phyloP scores from a whole-genome alignment of 768 basidiomycete species.

The Sistotremastrum niveocremeum region DNA sequence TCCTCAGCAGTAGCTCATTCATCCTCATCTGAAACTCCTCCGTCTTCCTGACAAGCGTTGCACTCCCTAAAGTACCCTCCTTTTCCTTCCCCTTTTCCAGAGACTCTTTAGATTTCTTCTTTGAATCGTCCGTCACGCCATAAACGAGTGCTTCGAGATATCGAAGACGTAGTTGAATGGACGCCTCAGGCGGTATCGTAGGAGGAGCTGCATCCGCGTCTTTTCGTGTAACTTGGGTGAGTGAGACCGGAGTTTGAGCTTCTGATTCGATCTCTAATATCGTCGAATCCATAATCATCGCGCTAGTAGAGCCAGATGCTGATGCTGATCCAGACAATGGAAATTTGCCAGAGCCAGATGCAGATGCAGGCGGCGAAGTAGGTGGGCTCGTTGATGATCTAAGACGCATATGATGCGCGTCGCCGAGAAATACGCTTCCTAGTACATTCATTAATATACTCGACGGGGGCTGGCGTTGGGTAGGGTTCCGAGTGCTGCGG shows the following conservation, averaged over 20 bases:
- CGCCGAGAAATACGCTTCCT: conserved; percentile 74
- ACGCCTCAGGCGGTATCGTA: conserved; percentile 48
- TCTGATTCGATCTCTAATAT: no score
- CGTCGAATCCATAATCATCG: no score
- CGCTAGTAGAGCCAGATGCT: conserved; percentile 5
- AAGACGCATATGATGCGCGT: conserved; percentile 52
- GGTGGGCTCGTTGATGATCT: conserved; percentile 41
- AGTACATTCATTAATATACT: conserved; percentile 33
- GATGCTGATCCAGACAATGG: conserved; percentile 8
- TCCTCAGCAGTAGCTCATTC: conserved; percentile 43
- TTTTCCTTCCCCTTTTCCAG: conserved; percentile 21
- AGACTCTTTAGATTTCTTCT: conserved; percentile 12
- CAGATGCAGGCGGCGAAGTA: conserved; percentile 25
- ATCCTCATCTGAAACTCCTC: conserved; percentile 48
- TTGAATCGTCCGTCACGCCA: conserved; percentile 41
- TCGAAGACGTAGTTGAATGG: conserved; percentile 60
- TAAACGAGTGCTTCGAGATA: conserved; percentile 71
- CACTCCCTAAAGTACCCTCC: conserved; percentile 27
- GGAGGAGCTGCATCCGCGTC: conserved; percentile 11
- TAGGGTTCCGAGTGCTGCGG: no score
- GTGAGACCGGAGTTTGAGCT: conserved; percentile 1
- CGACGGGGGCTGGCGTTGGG: no score
- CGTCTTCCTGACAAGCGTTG: conserved; percentile 44
- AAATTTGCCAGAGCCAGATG: conserved; percentile 6
- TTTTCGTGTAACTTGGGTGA: conserved; percentile 12